These are phyloP conservation scores for Clitopilus hobsonii DNA, from an alignment of 768 basidiomycete species.

Conservation along the genomic window DNA sequence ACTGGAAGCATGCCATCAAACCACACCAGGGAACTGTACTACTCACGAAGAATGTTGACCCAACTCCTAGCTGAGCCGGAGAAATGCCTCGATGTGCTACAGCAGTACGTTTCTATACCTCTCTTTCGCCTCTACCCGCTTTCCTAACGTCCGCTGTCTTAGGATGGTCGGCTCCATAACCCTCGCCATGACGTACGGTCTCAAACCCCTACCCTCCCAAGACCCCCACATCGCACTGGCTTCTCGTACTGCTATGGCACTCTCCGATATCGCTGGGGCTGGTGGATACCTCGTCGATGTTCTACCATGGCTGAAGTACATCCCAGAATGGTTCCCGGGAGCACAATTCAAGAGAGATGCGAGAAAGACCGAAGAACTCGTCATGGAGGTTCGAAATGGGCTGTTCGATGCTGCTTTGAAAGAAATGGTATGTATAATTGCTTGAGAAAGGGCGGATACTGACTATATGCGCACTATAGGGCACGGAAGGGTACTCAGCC, in stretches of 20 bases:
- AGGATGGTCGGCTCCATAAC: neutral
- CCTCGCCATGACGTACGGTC: neutral
- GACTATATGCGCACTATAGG: neutral
- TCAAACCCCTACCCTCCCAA: neutral
- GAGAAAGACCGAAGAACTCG: neutral
- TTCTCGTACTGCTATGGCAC: neutral
- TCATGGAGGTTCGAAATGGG: neutral
- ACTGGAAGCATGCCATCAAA: neutral
- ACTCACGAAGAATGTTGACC: neutral
- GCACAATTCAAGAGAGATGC: constrained; percentile 1
- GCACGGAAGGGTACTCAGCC: neutral
- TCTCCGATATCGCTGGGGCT: neutral
- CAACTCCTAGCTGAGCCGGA: neutral
- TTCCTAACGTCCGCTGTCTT: neutral
- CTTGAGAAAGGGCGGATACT: neutral
- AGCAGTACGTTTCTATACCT: neutral
- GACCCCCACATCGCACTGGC: constrained; percentile 2
- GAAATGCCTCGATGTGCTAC: neutral
- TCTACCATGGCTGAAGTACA: constrained; percentile 13
- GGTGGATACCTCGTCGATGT: constrained; percentile 7
- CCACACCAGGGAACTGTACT: neutral
- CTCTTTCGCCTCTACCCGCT: neutral
- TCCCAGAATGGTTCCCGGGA: constrained; percentile 32
- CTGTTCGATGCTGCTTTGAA: neutral
- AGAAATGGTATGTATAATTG: neutral